A percentile compares a stretch with the other conserved stretches of the same genome.
Conservation (phyloP, 2,329 filamentous ascomycete species). For the Myriosclerotinia duriaeana region DNA sequence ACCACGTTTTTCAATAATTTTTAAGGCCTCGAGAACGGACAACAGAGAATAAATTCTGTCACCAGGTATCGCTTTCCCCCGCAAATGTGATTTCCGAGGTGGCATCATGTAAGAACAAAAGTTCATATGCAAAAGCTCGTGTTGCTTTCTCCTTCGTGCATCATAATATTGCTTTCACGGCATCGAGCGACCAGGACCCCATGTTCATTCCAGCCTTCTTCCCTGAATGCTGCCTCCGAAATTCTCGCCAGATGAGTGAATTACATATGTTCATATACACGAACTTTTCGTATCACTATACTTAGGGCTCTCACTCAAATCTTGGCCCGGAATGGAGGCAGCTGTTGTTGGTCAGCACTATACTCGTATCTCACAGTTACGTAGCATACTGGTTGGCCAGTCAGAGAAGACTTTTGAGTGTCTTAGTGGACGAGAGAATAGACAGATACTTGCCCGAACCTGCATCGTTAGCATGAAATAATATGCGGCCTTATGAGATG, state of each 20-base stretch:
- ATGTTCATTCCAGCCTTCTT: conserved; percentile 19
- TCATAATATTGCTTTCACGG: conserved; percentile 23
- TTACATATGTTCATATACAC: not conserved
- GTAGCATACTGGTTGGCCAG: conserved; percentile 14
- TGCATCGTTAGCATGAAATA: conserved; percentile 16
- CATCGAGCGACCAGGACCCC: conserved; percentile 19
- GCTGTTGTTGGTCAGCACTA: conserved; percentile 15
- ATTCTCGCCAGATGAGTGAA: not conserved
- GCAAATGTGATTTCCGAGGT: conserved; percentile 18
- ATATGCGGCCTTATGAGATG: conserved; percentile 15
- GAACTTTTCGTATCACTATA: conserved; percentile 6
- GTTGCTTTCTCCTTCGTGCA: conserved; percentile 18
- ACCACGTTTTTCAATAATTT: conserved; percentile 11
- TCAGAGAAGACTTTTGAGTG: not conserved
- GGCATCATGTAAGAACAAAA: conserved; percentile 12
- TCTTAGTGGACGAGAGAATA: conserved; percentile 14
- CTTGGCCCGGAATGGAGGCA: not conserved
- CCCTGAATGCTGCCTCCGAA: not conserved
- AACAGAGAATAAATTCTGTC: conserved; percentile 17
- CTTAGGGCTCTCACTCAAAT: not conserved
- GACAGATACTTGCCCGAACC: conserved; percentile 13
- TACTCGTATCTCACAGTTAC: conserved; percentile 14
- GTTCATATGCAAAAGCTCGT: conserved; percentile 22
- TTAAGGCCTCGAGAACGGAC: conserved; percentile 13
- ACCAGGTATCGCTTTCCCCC: conserved; percentile 20